Evolutionary conservation across 2,329 filamentous ascomycete species (phyloP).

Genomic region (Colletotrichum tropicale): DNA sequence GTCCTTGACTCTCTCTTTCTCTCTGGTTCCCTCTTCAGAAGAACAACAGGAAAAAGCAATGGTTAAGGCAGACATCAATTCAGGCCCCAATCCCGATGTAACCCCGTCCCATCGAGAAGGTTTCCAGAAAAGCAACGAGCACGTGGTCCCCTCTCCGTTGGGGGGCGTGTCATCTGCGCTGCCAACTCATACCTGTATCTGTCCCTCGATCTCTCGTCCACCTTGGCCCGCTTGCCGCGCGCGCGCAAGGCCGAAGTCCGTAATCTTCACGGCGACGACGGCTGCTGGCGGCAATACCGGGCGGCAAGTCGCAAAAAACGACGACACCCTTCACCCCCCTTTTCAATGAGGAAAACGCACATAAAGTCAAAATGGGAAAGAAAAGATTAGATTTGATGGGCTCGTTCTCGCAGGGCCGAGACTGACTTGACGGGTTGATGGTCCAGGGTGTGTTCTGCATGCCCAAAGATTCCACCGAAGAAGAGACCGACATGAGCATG

Average conservation of each 20-base stretch:
- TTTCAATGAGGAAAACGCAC: background rate
- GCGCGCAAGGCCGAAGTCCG: background rate
- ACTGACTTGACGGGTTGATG: background rate
- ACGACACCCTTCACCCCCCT: background rate
- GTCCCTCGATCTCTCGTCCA: background rate
- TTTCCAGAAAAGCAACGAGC: conserved; percentile 17
- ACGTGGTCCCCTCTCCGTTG: background rate
- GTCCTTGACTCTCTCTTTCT: background rate
- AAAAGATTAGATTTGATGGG: background rate
- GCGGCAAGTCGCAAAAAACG: too few species aligned
- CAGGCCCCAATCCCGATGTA: background rate
- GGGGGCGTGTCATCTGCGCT: background rate
- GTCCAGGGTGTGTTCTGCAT: background rate
- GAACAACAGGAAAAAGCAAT: background rate
- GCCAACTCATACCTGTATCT: background rate
- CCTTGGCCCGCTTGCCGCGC: background rate
- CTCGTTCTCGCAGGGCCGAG: background rate
- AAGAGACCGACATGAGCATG: background rate
- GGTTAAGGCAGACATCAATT: background rate
- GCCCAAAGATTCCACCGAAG: background rate
- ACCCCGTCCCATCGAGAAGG: background rate
- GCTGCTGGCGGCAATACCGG: background rate
- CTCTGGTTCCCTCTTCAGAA: background rate
- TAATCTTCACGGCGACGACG: background rate
- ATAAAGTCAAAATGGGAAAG: background rate